A percentile compares a stretch with the other conserved stretches of the same genome.
Conservation (phyloP, 768 basidiomycete species). For the Trametes gibbosa region DNA sequence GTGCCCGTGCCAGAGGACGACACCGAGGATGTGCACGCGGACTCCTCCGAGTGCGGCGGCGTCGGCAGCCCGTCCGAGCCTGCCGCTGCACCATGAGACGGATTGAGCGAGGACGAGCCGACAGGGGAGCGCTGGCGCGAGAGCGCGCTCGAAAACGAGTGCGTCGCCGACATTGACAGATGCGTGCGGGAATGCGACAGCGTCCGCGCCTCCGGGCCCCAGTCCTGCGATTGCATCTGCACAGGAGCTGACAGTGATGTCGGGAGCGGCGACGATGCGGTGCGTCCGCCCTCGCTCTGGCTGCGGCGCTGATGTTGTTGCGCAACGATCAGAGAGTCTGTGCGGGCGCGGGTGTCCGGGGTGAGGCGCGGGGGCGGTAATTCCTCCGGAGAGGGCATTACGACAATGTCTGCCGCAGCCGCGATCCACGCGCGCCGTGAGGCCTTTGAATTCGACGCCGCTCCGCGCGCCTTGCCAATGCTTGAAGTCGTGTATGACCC, state of each 20-base stretch:
- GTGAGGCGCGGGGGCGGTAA: background rate
- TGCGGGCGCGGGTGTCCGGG: background rate
- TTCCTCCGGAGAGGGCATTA: constrained; percentile 23
- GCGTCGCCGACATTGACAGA: background rate
- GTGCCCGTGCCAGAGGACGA: background rate
- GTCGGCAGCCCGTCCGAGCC: constrained; percentile 24
- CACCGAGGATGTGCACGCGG: background rate
- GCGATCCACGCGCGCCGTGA: constrained; percentile 32
- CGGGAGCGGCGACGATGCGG: constrained; percentile 4
- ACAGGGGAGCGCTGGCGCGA: background rate
- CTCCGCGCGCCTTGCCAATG: constrained; percentile 1
- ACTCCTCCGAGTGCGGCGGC: constrained; percentile 33
- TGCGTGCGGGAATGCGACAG: no score
- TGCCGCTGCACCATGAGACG: background rate
- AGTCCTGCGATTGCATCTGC: no score
- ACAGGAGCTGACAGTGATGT: background rate
- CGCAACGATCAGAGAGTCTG: background rate
- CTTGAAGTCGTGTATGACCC: background rate
- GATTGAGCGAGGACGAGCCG: no score
- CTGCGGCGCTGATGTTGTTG: no score
- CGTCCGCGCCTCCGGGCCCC: background rate
- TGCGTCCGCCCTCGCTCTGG: background rate
- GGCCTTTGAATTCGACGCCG: background rate
- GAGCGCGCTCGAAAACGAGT: background rate
- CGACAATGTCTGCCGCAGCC: constrained; percentile 31